A percentile compares a stretch with the other conserved stretches of the same genome.
phyloP scores from a whole-genome alignment of 2,329 filamentous ascomycete species.

The Pseudogymnoascus sp. region DNA sequence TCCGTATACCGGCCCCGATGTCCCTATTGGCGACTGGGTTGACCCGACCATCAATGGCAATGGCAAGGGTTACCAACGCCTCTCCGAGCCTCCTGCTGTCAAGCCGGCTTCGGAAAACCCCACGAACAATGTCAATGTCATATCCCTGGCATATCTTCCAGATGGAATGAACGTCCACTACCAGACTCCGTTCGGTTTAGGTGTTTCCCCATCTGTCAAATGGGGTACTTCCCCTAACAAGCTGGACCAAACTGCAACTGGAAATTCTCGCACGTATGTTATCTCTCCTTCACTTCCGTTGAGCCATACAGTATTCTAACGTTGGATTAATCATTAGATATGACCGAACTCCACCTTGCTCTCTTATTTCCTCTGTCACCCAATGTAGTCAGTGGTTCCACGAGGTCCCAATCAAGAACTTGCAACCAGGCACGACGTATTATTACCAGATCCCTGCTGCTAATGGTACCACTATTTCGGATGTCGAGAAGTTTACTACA shows the following conservation, averaged over 20 bases:
- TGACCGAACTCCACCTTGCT: slow-evolving; percentile 43
- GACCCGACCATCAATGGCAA: slow-evolving; percentile 42
- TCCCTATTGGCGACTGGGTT: slow-evolving; percentile 45
- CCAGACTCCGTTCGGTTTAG: slow-evolving; percentile 46
- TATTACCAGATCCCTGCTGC: slow-evolving; percentile 42
- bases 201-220: slow-evolving; percentile 33
- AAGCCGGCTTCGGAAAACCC: slow-evolving; percentile 35
- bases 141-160: slow-evolving; percentile 40
- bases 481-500: slow-evolving; percentile 39
- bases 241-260: slow-evolving; percentile 32
- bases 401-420: slow-evolving; percentile 37
- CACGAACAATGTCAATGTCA: slow-evolving; percentile 46
- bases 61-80: slow-evolving; percentile 42
- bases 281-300: background rate
- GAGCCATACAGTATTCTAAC: background rate
- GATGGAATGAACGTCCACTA: slow-evolving; percentile 44
- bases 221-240: slow-evolving; percentile 34
- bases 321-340: slow-evolving; percentile 31
- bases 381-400: slow-evolving; percentile 46
- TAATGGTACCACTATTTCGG: slow-evolving; percentile 42
- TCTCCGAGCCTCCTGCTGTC: slow-evolving; percentile 43
- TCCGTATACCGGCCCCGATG: slow-evolving; percentile 40
- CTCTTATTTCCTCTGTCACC: slow-evolving; percentile 35
- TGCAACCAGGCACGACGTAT: slow-evolving; percentile 39
- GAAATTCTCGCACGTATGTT: slow-evolving; percentile 35